Evolutionary conservation across 441 rosid genomes (phyloP), one percentile per base, ranked within the genome.

Genomic region (Brassica hybrid): DNA sequence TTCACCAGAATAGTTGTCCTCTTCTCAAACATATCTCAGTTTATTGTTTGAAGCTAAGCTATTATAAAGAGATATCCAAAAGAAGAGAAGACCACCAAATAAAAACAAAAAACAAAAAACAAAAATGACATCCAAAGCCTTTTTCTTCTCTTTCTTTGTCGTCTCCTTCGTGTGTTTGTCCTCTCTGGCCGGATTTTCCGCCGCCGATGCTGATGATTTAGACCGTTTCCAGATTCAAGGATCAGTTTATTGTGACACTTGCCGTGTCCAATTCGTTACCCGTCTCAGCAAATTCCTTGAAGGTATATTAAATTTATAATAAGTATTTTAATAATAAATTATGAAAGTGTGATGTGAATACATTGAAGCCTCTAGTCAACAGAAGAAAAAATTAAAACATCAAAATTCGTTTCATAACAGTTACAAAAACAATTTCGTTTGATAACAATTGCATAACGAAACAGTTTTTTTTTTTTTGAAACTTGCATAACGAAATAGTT

Each of bases 191-290:
- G 57, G 81, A 19, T 45, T 73, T 1, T 81, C 69, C 73, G 3
- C 70, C 17, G 87, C 67, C 2, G 80, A 78, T 14, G 71, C 72
- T 18, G 74, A 77, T 73, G 79, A 70, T 32, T 38, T 62, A 4
- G 76, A 74, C 25, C 75, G 67, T 67, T 84, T 88, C 82, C 61
- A 60, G 3, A 83, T 88, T 59, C 86, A 83, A 17, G 91, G 94
- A 72, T 72, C 80, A 6, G 90, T 88, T 60, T 87, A 88, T 59
- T 88, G 90, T 19, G 91, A 87, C 82, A 87, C 88, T 43, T 90
- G 92, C 76, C 90, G 89, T 36, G 74, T 82, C 72, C 91, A 88
- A 74, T 90, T 90, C 83, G 8, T 82, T 9, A 87, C 94, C 69
- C 68, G 75, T 16, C 62, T 88, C 83, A 84, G 86, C 81, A 57